phyloP scores from a whole-genome alignment of 371 early-diverging fungal species.

The Saksenaea vasiformis region DNA sequence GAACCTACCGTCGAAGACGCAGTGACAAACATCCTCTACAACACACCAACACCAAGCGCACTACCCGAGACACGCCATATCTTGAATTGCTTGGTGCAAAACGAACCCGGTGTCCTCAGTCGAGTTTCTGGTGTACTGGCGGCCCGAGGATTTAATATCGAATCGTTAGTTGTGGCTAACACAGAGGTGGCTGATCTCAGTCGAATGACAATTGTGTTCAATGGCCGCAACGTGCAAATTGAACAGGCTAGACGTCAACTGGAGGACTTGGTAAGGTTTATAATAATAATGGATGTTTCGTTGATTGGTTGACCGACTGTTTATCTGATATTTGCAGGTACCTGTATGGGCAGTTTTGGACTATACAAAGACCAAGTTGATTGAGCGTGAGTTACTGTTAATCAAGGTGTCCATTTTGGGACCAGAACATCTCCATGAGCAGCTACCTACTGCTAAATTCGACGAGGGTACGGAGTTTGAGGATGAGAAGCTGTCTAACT shows the following conservation, averaged over 20 bases:
- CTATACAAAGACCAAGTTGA: conserved; percentile 80
- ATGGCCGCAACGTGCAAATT: conserved; percentile 73
- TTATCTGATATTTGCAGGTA: conserved; percentile 45
- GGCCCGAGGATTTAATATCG: conserved; percentile 93
- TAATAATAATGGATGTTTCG: not conserved
- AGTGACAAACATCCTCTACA: conserved; percentile 86
- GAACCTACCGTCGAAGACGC: conserved; percentile 76
- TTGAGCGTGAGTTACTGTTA: conserved; percentile 91
- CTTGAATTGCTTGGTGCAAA: conserved; percentile 89
- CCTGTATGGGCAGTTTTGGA: conserved; percentile 98
- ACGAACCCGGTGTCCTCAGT: conserved; percentile 93
- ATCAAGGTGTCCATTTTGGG: conserved; percentile 92
- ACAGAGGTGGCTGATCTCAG: conserved; percentile 91
- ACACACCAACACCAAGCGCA: conserved; percentile 70
- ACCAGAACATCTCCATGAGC: conserved; percentile 61
- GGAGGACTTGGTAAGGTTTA: conserved; percentile 75
- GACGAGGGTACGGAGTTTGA: conserved; percentile 35
- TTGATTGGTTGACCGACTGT: not conserved
- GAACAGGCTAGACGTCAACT: conserved; percentile 91
- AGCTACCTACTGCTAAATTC: conserved; percentile 16
- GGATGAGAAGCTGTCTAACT: conserved; percentile 33
- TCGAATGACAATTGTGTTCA: conserved; percentile 93
- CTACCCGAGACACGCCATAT: conserved; percentile 68
- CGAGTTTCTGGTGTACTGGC: conserved; percentile 90
- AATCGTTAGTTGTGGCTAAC: conserved; percentile 88